Evolutionary conservation across 2,329 filamentous ascomycete species (phyloP).

Genomic region (Aspergillus niger): DNA sequence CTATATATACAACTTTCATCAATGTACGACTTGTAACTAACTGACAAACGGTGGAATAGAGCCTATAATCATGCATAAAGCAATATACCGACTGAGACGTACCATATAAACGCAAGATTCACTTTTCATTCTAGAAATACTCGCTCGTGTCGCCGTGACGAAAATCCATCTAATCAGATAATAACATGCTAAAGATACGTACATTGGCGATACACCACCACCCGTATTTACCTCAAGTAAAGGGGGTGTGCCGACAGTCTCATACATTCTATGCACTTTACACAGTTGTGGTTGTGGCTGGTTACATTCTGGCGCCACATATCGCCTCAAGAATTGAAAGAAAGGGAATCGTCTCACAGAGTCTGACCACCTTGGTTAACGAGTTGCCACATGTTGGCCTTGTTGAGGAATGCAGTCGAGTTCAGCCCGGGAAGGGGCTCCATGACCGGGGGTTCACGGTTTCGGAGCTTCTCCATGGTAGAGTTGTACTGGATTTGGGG

Average conservation of each 20-base stretch:
- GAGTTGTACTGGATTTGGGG: slow-evolving; percentile 31
- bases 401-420: slow-evolving; percentile 5
- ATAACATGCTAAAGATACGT: slow-evolving; percentile 2
- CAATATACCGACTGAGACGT: background rate
- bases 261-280: background rate
- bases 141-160: background rate
- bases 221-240: background rate
- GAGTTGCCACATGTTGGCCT: slow-evolving; percentile 14
- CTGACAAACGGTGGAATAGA: too few species aligned
- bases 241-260: background rate
- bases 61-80: too few species aligned
- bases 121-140: background rate
- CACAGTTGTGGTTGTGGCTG: background rate
- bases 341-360: slow-evolving; percentile 9
- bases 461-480: slow-evolving; percentile 26
- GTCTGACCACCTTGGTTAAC: slow-evolving; percentile 28
- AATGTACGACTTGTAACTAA: too few species aligned
- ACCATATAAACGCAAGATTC: too few species aligned
- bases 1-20: background rate
- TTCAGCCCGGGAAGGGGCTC: background rate
- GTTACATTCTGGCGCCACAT: background rate
- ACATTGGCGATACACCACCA: background rate
- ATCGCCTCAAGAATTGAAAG: background rate
- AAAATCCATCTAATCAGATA: background rate
- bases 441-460: slow-evolving; percentile 16